Base-by-base conservation (phyloP, 768 basidiomycete genomes). In the Sporobolomyces pararoseus region DNA sequence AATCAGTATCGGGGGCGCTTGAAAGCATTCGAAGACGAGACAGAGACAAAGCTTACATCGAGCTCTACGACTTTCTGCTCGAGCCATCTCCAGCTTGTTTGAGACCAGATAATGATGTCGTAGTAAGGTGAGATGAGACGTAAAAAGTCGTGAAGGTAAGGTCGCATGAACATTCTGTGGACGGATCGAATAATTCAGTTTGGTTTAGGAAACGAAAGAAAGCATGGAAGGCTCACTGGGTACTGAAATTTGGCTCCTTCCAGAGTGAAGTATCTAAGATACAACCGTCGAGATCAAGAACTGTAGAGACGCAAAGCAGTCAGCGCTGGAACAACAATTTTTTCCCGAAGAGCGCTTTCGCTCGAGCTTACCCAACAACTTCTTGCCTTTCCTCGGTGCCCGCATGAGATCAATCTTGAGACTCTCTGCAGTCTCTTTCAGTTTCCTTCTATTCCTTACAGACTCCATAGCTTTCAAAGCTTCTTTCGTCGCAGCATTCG, bases 41-140 rank as follows among this genome's bases (percentile, higher is more conserved):
- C n/a, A n/a, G n/a, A n/a, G 34, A 4, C 46, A 37, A 17, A 27
- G 54, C 66, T 25, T 86, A 93, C 90, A 23, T 86, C 89, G 13
- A 93, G 83, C 78, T 93, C 91, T 17, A 89, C 86, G 12, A 95
- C 82, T 78, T 92, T 94, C 21, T 86, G 85, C 81, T 92, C 90
- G 23, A 92, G 82, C 90, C 90, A 92, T 58, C 89, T 83, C 91
- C 91, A 92, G 71, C 86, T 87, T 4, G 91, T 92, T 77, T 90
- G 89, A 1, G 86, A 88, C 88, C 88, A 89, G 55, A 54, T 35
- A 57, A 65, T 89, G 70, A 95, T 89, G 75, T 95, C 91, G 77
- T 94, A 95, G 77, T 86, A 82, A 7, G 87, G 88, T 75, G 92
- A 91, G 61, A 90, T 82, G 9, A 84, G 83, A 77, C 89, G 87